These are phyloP conservation scores for Cajanus cajan DNA, from an alignment of 306 rosid genomes.

Conservation along the genomic window DNA sequence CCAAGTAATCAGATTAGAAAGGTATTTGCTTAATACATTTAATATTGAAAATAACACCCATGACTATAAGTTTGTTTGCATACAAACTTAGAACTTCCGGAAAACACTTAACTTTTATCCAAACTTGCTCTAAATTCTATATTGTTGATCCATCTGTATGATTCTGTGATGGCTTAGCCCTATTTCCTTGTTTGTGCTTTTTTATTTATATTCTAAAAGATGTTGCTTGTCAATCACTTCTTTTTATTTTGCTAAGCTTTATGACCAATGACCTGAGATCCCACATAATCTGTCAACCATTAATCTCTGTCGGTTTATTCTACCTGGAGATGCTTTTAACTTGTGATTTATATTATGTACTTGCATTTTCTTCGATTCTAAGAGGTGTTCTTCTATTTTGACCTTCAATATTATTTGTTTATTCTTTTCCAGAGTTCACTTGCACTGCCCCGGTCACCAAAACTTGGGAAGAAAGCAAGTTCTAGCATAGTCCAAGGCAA, in stretches of 20 bases:
- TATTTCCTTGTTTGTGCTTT: background rate
- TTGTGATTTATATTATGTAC: constrained; percentile 9
- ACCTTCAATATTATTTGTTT: constrained; percentile 2
- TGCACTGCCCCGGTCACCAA: constrained; percentile 46
- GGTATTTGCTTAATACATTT: constrained; percentile 41
- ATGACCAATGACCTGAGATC: background rate
- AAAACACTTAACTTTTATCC: too few species aligned
- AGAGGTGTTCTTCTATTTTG: background rate
- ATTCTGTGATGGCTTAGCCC: background rate
- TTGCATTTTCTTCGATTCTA: constrained; percentile 10
- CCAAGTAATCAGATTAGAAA: constrained; percentile 42
- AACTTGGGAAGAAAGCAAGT: constrained; percentile 42
- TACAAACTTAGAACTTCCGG: too few species aligned
- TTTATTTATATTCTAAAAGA: background rate
- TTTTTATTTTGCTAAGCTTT: background rate
- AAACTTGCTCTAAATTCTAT: background rate
- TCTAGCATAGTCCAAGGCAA: constrained; percentile 30
- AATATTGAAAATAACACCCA: background rate
- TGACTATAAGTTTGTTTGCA: background rate
- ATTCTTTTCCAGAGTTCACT: constrained; percentile 43
- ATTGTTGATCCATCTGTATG: constrained; percentile 14
- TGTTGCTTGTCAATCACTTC: constrained; percentile 10
- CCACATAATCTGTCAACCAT: constrained; percentile 16
- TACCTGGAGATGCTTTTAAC: background rate
- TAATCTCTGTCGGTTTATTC: background rate